Evolutionary conservation across 495 filamentous ascomycete genomes (phyloP), one percentile per base, ranked within the genome.

Genomic region (Neurospora pannonica): DNA sequence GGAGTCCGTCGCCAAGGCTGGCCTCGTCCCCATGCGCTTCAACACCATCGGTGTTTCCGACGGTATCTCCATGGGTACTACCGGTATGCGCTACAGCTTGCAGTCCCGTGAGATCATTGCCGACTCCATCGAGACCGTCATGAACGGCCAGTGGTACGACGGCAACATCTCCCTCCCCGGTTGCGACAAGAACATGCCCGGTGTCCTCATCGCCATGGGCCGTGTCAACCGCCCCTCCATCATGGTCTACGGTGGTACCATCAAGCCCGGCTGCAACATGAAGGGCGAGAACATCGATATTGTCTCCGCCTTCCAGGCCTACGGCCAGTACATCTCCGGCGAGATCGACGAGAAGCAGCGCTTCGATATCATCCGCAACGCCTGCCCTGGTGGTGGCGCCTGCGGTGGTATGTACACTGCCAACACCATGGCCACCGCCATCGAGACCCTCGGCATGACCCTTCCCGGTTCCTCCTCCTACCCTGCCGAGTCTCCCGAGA

Each of bases 141-240:
- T 99, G 96, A 89, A 93, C 70, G 96, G 93, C 15, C 96, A 99
- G 86, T 99, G 96, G 97, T 99, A 99, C 81, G 96, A 99, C 83
- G 96, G 93, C 79, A 98, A 98, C 81, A 93, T 99, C 80, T 97
- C 93, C 24, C 93, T 99, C 78, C 96, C 96, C n/a, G 96, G 96
- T 48, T 99, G 96, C 83, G 97, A 99, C 87, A 99, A 99, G 91
- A 99, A 99, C 84, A 98, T 99, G 97, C 96, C 96, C 8, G 96
- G 96, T 84, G 96, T 98, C 42, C 84, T 98, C 74, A 99, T 99
- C 86, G 97, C 96, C 54, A 98, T 98, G 96, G 96, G 94, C 38
- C 88, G 96, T 70, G 90, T 97, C 78, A 98, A 99, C 85, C 87
- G 96, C 71, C 96, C 96, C 37, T 93, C 92, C 74, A 81, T 99